Base-by-base conservation (phyloP, 257 asterid species). In the Cynanchum wilfordii region DNA sequence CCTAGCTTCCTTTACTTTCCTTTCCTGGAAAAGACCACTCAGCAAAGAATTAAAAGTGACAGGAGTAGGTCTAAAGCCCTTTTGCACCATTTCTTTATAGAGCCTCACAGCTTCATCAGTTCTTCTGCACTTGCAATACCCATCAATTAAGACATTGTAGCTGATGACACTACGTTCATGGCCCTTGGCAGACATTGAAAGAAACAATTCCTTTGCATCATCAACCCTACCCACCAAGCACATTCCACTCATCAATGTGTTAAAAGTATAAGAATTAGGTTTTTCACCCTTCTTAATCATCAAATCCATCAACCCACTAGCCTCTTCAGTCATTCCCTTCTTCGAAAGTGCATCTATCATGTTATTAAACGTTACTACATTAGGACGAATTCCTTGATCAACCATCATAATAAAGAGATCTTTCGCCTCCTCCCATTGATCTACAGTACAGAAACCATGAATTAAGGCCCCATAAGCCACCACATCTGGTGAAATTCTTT, bases 301-400 rank as follows among this genome's bases (percentile, higher is more conserved):
- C 84, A 85, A 70, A 54, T 87, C 87, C 73, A 91, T 45, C 81
- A 88, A 73, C 72, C 86, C 84, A 74, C 75, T 75, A 0, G 89
- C 96, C 83, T 88, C 92, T 54, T 84, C 69, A 15, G 84, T 84
- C 66, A 81, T 87, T 2, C 96, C 85, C 29, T 84, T 89, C 82
- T 83, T 89, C 78, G 92, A 89, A 19, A 89, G 92, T 3, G 82
- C 83, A 72, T 81, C 76, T 3, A 89, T 82, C 86, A 89, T 58
- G 33, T 83, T 78, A 70, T 83, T 86, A 59, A 89, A 89, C 0
- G 86, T 83, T 62, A 88, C 76, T 16, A 87, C 88, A 73, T 79
- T 86, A 24, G 95, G 97, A 58, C 81, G 80, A 73, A 88, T 82
- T 24, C 95, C 95, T 68, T 82, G 75, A 82, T 92, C 92, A 68